A percentile compares a stretch with the other conserved stretches of the same genome.
These are phyloP conservation scores for Drechslerella dactyloides DNA, from an alignment of 2,329 filamentous ascomycete genomes.

Conservation along the genomic window DNA sequence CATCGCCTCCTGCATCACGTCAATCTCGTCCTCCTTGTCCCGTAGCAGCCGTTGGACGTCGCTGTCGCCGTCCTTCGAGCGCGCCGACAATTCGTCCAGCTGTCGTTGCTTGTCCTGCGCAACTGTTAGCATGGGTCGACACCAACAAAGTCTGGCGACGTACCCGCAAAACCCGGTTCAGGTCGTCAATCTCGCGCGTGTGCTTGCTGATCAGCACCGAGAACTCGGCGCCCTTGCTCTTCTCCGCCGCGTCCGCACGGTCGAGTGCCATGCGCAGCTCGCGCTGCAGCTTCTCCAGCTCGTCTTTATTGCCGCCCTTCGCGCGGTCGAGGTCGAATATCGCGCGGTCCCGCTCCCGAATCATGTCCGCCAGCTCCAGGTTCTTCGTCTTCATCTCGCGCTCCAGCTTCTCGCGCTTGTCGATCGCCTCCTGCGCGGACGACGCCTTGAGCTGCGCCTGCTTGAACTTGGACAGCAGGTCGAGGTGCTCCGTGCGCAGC, in stretches of 20 bases:
- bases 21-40: slow-evolving; percentile 96
- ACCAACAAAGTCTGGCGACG: slow-evolving; percentile 45
- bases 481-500: slow-evolving; percentile 89
- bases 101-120: slow-evolving; percentile 81
- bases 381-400: slow-evolving; percentile 99
- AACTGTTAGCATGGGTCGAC: slow-evolving; percentile 41
- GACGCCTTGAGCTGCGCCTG: slow-evolving; percentile 93
- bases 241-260: slow-evolving; percentile 87
- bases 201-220: slow-evolving; percentile 94
- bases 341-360: slow-evolving; percentile 90
- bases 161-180: slow-evolving; percentile 82
- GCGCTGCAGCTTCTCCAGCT: slow-evolving; percentile 90
- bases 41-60: slow-evolving; percentile 84
- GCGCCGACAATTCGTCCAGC: slow-evolving; percentile 80
- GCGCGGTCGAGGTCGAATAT: slow-evolving; percentile 89
- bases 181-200: slow-evolving; percentile 94
- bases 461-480: slow-evolving; percentile 95
- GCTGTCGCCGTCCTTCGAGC: slow-evolving; percentile 77
- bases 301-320: slow-evolving; percentile 86
- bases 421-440: slow-evolving; percentile 95
- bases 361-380: slow-evolving; percentile 98
- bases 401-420: slow-evolving; percentile 90
- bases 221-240: slow-evolving; percentile 90
- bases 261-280: slow-evolving; percentile 92
- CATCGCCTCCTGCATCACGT: slow-evolving; percentile 98